These are phyloP conservation scores for Dictyostelium discoideum DNA, from an alignment of 78 protist species.

Conservation along the genomic window DNA sequence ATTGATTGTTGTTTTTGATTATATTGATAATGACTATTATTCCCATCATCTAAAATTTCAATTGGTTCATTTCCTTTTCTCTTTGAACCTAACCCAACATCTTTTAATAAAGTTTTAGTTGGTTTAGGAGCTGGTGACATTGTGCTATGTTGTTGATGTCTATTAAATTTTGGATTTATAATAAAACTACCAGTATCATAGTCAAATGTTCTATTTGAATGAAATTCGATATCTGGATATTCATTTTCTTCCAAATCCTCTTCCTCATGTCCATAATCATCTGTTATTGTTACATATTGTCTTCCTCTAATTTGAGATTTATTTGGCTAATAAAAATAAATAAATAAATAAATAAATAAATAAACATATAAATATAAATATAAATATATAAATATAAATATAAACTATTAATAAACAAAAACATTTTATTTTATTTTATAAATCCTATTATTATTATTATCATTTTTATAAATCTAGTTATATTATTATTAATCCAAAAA, in stretches of 20 bases:
- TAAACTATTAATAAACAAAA: too few relatives aligned
- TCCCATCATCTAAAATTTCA: conserved; percentile 5
- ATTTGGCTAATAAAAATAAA: conserved; percentile 18
- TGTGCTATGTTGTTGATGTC: background rate
- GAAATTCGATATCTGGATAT: background rate
- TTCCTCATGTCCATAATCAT: conserved; percentile 45
- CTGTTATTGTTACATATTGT: conserved; percentile 13
- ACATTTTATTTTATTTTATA: background rate
- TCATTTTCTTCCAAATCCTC: conserved; percentile 24
- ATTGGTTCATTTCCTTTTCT: conserved; percentile 14
- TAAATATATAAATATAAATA: too few relatives aligned
- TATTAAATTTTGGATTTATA: background rate
- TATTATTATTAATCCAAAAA: too few relatives aligned
- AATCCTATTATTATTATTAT: too few relatives aligned
- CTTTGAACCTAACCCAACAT: background rate
- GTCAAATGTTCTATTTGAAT: background rate
- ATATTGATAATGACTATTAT: background rate
- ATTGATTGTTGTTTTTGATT: background rate
- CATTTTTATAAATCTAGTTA: too few relatives aligned
- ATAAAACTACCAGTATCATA: background rate
- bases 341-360: background rate
- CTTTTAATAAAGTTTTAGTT: background rate
- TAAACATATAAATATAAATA: too few relatives aligned
- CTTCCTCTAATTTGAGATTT: conserved; percentile 11
- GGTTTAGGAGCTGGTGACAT: conserved; percentile 5